phyloP scores from a whole-genome alignment of 805 yeast species.

The Teunomyces pallodes region DNA sequence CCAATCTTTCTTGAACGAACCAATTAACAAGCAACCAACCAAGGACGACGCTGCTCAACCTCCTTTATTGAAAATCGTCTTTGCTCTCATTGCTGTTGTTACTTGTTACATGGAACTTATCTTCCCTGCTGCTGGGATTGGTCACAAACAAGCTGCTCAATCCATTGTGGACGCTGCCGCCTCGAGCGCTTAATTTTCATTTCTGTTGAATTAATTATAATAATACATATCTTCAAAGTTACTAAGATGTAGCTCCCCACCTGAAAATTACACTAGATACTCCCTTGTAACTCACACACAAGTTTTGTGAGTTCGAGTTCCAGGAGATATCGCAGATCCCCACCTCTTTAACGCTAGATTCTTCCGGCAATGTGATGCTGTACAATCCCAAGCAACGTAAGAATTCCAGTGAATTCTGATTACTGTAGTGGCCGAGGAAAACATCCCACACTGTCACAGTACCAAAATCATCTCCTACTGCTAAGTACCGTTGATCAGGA shows the following conservation, averaged over 20 bases:
- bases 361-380: slow-evolving; percentile 12
- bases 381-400: slow-evolving; percentile 29
- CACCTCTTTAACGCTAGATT: slow-evolving; percentile 8
- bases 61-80: slow-evolving; percentile 44
- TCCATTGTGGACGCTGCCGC: slow-evolving; percentile 19
- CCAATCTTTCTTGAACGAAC: slow-evolving; percentile 47
- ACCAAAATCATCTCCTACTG: slow-evolving; percentile 68
- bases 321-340: slow-evolving; percentile 41
- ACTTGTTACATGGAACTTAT: slow-evolving; percentile 56
- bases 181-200: slow-evolving; percentile 12
- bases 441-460: slow-evolving; percentile 51
- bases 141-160: slow-evolving; percentile 14
- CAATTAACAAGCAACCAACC: slow-evolving; percentile 28
- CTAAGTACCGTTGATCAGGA: slow-evolving; percentile 46
- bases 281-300: slow-evolving; percentile 36
- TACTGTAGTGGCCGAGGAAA: slow-evolving; percentile 16
- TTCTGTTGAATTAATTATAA: slow-evolving; percentile 2
- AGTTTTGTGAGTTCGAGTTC: slow-evolving; percentile 25
- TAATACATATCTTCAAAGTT: not conserved
- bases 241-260: not conserved
- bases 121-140: slow-evolving; percentile 39
- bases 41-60: slow-evolving; percentile 37
- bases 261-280: slow-evolving; percentile 27
- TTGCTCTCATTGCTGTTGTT: slow-evolving; percentile 46
- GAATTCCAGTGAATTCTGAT: slow-evolving; percentile 8